Conservation (phyloP, 768 basidiomycete genomes). For the Rhodosporidiobolus sp. region DNA sequence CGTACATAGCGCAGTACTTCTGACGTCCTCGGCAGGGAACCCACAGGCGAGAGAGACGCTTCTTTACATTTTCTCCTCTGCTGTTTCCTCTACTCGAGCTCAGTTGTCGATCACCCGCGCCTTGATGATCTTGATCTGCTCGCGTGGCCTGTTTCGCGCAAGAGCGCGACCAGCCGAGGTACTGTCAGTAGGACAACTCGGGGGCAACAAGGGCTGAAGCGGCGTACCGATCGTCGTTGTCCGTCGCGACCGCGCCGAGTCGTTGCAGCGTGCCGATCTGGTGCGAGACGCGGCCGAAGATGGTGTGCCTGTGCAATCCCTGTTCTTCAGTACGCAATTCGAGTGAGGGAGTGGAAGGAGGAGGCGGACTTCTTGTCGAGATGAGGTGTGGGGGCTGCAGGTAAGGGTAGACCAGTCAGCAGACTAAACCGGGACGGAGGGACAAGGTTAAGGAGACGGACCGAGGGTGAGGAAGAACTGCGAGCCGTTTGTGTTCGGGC, state of each 20-base stretch:
- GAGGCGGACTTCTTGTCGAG: conserved; percentile 44
- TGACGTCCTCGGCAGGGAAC: too few species aligned
- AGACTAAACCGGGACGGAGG: neutral
- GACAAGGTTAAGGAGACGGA: conserved; percentile 17
- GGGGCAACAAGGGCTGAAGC: neutral
- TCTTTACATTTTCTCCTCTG: neutral
- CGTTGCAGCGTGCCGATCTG: conserved; percentile 93
- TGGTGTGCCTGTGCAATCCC: conserved; percentile 49
- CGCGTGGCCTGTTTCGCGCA: conserved; percentile 54
- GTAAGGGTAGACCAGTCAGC: conserved; percentile 9
- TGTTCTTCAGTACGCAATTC: too few species aligned
- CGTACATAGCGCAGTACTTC: too few species aligned
- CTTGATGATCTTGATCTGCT: conserved; percentile 89
- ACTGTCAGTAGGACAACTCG: neutral
- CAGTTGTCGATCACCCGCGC: conserved; percentile 53
- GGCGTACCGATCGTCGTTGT: conserved; percentile 77
- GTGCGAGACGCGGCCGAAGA: conserved; percentile 72
- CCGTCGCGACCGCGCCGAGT: conserved; percentile 82
- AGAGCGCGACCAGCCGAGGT: too few species aligned
- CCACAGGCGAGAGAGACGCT: neutral
- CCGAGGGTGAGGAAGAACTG: conserved; percentile 49
- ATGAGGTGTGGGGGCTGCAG: conserved; percentile 47
- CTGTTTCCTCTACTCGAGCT: neutral
- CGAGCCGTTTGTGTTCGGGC: conserved; percentile 53
- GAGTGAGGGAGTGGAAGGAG: too few species aligned